Evolutionary conservation across 2,329 filamentous ascomycete species (phyloP), one percentile per base, ranked within the genome.

Genomic region (Emergomyces pasteurianus): DNA sequence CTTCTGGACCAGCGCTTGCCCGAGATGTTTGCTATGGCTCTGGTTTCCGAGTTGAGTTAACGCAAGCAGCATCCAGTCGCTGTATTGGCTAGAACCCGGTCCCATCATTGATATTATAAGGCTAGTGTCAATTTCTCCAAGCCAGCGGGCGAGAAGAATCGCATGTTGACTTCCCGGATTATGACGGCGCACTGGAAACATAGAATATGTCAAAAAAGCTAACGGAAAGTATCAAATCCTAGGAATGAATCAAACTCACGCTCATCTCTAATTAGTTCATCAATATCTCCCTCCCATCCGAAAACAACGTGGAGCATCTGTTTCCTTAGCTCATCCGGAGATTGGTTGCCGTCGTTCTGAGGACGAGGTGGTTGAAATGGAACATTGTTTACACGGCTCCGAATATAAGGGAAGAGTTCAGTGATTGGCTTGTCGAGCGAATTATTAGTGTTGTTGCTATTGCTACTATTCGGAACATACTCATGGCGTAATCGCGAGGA

Each of bases 241-340:
- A 21, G 14, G 23, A 61, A 7, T 9, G 6, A 50, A 26, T 47
- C 52, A 36, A 61, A 74, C 79, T 72, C 75, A 82, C 81, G 80
- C 73, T 99, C 94, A 71, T 97, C 92, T 10, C 86, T 83, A 59
- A 99, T 84, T 56, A 99, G 76, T 52, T 86, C 86, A 53, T 90
- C 83, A 47, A 92, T 86, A 67, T 95, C 90, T 60, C 86, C 86
- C 58, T 92, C 86, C 92, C 94, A 99, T 2, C 94, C 94, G 73
- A 99, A 99, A 1, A 99, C 91, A 6, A 92, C 88, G 66, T 83
- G 89, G 4, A 99, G 81, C 92, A 99, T 96, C 73, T 96, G 92
- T 54, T 82, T 83, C 55, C 92, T 86, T 52, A 96, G 81, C 66
- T 95, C 87, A 66, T 96, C 88, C 9, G 84, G 75, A 7, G 87